Evolutionary conservation across 176 grass and related monocot genomes (phyloP).

Genomic region (Rhynchospora pubera): DNA sequence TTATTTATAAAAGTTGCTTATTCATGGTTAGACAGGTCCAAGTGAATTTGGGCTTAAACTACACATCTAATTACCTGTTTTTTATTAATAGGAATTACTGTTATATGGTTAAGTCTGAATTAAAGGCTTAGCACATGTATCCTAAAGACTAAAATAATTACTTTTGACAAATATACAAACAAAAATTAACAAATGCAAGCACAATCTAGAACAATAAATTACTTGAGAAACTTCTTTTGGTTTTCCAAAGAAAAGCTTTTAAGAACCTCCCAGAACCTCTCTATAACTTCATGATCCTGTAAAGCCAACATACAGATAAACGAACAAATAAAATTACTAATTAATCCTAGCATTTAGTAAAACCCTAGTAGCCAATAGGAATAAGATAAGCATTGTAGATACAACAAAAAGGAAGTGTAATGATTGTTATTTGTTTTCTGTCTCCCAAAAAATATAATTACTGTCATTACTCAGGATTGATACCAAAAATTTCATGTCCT

Average conservation of each 20-base stretch:
- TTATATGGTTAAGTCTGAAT: neutral
- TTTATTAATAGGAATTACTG: neutral
- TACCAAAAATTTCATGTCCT: neutral
- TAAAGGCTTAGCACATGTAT: neutral
- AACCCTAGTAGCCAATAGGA: neutral
- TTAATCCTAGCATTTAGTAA: neutral
- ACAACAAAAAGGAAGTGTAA: neutral
- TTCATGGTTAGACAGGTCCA: neutral
- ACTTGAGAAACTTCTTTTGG: conserved; percentile 98
- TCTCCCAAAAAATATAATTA: neutral
- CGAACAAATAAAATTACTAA: neutral
- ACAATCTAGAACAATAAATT: conserved; percentile 4
- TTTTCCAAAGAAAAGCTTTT: conserved; percentile 72
- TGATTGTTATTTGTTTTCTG: neutral
- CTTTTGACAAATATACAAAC: neutral
- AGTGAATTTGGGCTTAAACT: neutral
- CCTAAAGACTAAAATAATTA: neutral
- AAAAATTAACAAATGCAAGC: neutral
- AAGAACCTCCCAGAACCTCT: conserved; percentile 88
- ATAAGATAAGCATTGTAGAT: neutral
- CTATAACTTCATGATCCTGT: conserved; percentile 85
- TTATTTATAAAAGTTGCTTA: neutral
- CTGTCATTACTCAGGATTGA: neutral
- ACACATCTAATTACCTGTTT: neutral
- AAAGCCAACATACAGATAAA: conserved; percentile 4